Evolutionary conservation across 2,329 filamentous ascomycete genomes (phyloP).

Genomic region (Pseudocercospora vitis): DNA sequence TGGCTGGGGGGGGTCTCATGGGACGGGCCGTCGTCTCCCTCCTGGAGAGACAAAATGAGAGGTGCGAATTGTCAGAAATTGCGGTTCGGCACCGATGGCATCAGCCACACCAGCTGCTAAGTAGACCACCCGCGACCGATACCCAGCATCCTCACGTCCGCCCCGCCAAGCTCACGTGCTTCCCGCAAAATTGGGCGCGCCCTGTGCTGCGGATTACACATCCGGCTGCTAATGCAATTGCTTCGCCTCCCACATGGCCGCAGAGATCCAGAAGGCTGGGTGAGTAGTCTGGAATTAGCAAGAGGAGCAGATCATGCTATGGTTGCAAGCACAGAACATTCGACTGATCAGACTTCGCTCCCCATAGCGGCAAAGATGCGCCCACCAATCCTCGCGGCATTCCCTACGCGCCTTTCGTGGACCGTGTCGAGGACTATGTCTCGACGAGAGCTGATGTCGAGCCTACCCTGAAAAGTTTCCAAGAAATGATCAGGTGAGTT

Average conservation of each 20-base stretch:
- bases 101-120: neutral
- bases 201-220: conserved; percentile 2
- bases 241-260: conserved; percentile 5
- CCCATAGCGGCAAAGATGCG: conserved; percentile 41
- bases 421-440: conserved; percentile 86
- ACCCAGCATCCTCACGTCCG: neutral
- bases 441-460: conserved; percentile 76
- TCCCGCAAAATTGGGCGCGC: neutral
- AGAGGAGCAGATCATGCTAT: neutral
- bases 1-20: neutral
- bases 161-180: neutral
- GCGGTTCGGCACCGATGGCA: neutral
- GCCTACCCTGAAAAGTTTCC: conserved; percentile 75
- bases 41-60: neutral
- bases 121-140: neutral
- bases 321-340: no score
- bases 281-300: conserved; percentile 12
- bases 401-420: conserved; percentile 79
- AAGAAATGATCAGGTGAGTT: conserved; percentile 88
- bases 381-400: conserved; percentile 79
- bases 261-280: conserved; percentile 16
- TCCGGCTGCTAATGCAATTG: neutral
- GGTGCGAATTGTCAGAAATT: no score
- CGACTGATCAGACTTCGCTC: neutral
- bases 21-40: neutral